Evolutionary conservation across 129 eudicot genomes (phyloP), one percentile per base, ranked within the genome.

Genomic region (Pulicaria dysenterica): DNA sequence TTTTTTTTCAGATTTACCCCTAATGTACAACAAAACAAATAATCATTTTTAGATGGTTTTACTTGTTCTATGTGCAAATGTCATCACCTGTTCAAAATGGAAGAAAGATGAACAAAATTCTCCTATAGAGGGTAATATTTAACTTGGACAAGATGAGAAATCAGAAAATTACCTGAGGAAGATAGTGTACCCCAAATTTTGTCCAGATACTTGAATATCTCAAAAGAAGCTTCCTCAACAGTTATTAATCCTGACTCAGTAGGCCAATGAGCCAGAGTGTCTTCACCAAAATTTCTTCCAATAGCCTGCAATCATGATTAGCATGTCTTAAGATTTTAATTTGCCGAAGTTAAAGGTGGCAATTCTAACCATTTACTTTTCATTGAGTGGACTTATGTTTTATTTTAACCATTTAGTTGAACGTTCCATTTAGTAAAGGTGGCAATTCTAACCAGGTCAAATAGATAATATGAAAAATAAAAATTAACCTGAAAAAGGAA

Each of bases 201-300:
- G 48, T 88, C 97, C 49, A 95, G 87, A 80, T 95, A 91, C 79
- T 83, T 90, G 53, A 95, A 84, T 12, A 95, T 83, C 83, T 95
- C 99, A 84, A 83, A 84, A 57, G 96, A 80, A 74, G 99, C 96
- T 73, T 90, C 89, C 78, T 95, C 99, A 70, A 95, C 86, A 53
- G 94, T 84, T 86, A 81, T 88, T 60, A 80, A 70, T 51, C 86
- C 90, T 17, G 97, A 64, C 56, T 80, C 81, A 73, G 81, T 82
- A 59, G 99, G 99, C 99, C 99, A 95, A 70, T 95, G 99, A 75
- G 97, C 91, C 73, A 95, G 86, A 14, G 97, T 88, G 71, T 95
- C 97, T 83, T 91, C 99, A 78, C 99, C 99, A 10, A 83, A 83
- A 75, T 95, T 87, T 85, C 79, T 83, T 73, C 99, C 99, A 34